These are phyloP conservation scores for Mucor racemosus DNA, from an alignment of 371 early-diverging fungal genomes.

Conservation along the genomic window DNA sequence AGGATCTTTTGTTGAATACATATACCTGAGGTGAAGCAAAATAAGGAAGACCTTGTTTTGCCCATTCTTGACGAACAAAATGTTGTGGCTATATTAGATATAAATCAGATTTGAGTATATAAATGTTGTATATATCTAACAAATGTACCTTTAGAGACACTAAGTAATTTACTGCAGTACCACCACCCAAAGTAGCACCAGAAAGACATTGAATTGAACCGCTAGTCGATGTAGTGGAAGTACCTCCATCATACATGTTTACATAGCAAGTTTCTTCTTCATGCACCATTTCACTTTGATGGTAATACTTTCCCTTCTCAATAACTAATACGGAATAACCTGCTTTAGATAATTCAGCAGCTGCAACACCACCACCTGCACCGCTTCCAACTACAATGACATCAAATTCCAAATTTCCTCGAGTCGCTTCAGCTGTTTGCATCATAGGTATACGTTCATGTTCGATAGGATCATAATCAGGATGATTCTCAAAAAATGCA, in stretches of 20 bases:
- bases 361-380: slow-evolving; percentile 73
- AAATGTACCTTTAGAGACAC: slow-evolving; percentile 61
- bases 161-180: slow-evolving; percentile 65
- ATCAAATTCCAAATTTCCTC: slow-evolving; percentile 47
- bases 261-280: slow-evolving; percentile 47
- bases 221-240: slow-evolving; percentile 35
- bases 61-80: slow-evolving; percentile 78
- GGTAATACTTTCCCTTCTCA: slow-evolving; percentile 68
- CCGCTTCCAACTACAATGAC: slow-evolving; percentile 75
- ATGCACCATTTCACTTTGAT: slow-evolving; percentile 53
- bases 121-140: not conserved
- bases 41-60: slow-evolving; percentile 60
- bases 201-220: slow-evolving; percentile 51
- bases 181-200: slow-evolving; percentile 63
- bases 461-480: slow-evolving; percentile 35
- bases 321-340: slow-evolving; percentile 71
- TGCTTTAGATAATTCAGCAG: slow-evolving; percentile 64
- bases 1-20: slow-evolving; percentile 29
- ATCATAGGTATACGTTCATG: slow-evolving; percentile 42
- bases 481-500: slow-evolving; percentile 44
- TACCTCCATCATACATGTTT: slow-evolving; percentile 52
- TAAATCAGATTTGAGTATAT: not conserved
- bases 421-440: slow-evolving; percentile 33
- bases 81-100: slow-evolving; percentile 51
- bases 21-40: slow-evolving; percentile 47